Conservation (phyloP, 2,329 filamentous ascomycete genomes). For the Alternaria sp. region DNA sequence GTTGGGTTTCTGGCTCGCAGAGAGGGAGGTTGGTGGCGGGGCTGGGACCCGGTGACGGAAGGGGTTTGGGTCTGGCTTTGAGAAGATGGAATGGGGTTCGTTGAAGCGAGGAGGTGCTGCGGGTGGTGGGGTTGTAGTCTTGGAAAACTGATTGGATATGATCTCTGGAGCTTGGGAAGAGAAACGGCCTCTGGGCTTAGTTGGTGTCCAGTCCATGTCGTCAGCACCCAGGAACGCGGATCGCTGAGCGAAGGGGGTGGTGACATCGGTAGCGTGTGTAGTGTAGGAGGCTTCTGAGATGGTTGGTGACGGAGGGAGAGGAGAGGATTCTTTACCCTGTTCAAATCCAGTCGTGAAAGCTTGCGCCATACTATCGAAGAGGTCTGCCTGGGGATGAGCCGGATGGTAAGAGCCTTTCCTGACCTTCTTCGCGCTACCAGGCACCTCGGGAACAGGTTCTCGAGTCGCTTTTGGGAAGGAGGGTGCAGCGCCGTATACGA, state of each 20-base stretch:
- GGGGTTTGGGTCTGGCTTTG: conserved; percentile 56
- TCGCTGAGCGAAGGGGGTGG: conserved; percentile 30
- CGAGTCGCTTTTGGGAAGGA: conserved; percentile 36
- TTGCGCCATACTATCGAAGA: conserved; percentile 48
- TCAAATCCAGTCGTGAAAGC: conserved; percentile 52
- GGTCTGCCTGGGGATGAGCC: conserved; percentile 35
- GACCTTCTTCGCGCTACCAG: conserved; percentile 28
- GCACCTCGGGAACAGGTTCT: conserved; percentile 35
- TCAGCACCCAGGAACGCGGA: conserved; percentile 52
- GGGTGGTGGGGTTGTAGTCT: conserved; percentile 13
- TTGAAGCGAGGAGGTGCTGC: conserved; percentile 17
- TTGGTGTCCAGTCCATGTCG: conserved; percentile 79
- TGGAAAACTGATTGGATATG: conserved; percentile 29
- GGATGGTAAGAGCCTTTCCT: conserved; percentile 37
- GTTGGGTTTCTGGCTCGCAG: conserved; percentile 68
- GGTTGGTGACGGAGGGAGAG: conserved; percentile 46
- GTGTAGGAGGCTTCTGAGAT: conserved; percentile 34
- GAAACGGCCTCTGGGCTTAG: conserved; percentile 44
- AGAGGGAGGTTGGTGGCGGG: conserved; percentile 64
- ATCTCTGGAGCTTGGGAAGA: conserved; percentile 46
- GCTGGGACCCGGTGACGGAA: conserved; percentile 77
- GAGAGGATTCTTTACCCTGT: conserved; percentile 34
- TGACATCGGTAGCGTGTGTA: conserved; percentile 37
- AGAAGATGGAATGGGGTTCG: conserved; percentile 34
- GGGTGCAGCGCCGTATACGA: conserved; percentile 57